A percentile compares a stretch with the other conserved stretches of the same genome.
Conservation (phyloP, 805 yeast genomes). For the Saturnispora zaruensis region DNA sequence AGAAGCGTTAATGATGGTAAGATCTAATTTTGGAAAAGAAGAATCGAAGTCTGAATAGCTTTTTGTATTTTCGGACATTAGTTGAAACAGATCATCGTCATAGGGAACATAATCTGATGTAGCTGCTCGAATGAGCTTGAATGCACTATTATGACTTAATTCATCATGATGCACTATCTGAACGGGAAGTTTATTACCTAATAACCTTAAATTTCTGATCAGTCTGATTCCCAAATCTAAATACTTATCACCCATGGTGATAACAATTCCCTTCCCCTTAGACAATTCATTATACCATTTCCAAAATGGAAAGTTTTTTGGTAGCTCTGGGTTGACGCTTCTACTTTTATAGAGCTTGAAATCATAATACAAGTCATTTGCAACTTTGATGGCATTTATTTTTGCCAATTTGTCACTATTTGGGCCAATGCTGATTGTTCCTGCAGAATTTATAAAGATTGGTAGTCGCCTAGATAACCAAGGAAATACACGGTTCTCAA, state of each 20-base stretch:
- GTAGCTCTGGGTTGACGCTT: not conserved
- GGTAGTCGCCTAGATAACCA: conserved; percentile 30
- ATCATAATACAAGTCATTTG: not conserved
- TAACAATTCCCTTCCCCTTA: conserved; percentile 44
- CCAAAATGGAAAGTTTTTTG: conserved; percentile 16
- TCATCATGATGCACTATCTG: conserved; percentile 38
- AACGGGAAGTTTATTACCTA: conserved; percentile 41
- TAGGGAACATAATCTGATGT: conserved; percentile 15
- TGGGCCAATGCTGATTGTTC: conserved; percentile 18
- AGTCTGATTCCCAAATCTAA: conserved; percentile 36
- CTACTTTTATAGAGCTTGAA: not conserved
- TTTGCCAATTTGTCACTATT: conserved; percentile 14
- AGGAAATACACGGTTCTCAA: conserved; percentile 30
- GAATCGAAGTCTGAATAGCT: conserved; percentile 1
- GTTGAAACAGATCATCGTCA: not conserved
- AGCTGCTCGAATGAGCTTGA: conserved; percentile 27
- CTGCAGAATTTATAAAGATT: conserved; percentile 30
- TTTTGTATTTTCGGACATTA: not conserved
- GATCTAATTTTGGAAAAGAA: conserved; percentile 19
- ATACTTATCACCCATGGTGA: conserved; percentile 39
- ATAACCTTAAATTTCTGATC: conserved; percentile 39
- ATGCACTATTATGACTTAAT: conserved; percentile 27
- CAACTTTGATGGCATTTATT: not conserved
- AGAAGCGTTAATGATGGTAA: conserved; percentile 25
- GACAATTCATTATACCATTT: conserved; percentile 16